These are phyloP conservation scores for Houttuynia cordata DNA, from an alignment of 164 flowering plant genomes.

Conservation along the genomic window DNA sequence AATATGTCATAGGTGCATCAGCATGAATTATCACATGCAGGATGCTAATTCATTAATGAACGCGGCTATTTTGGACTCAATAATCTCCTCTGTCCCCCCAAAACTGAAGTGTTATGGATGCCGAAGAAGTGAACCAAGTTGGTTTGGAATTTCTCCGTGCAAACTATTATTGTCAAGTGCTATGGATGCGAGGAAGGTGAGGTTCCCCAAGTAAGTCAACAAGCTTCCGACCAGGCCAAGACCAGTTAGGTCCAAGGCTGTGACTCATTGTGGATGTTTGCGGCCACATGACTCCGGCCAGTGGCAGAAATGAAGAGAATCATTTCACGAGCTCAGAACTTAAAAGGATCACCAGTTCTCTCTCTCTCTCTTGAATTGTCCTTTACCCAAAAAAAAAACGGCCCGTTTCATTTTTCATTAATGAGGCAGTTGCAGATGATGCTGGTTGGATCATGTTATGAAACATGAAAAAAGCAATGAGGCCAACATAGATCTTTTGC, in stretches of 20 bases:
- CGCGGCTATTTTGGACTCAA: too few relatives aligned
- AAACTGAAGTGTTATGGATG: too few relatives aligned
- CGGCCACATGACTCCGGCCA: slow-evolving; percentile 1
- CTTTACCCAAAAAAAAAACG: too few relatives aligned
- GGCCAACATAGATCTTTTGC: too few relatives aligned
- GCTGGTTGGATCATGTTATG: too few relatives aligned
- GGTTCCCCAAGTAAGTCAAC: slow-evolving; percentile 5
- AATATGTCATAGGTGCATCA: too few relatives aligned
- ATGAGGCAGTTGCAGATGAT: too few relatives aligned
- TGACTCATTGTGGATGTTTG: neutral
- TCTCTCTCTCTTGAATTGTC: neutral
- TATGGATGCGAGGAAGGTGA: slow-evolving; percentile 3
- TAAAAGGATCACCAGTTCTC: neutral
- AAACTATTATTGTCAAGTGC: slow-evolving; percentile 2
- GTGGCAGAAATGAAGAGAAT: neutral
- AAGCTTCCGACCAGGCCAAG: slow-evolving; percentile 1
- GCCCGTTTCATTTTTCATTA: too few relatives aligned
- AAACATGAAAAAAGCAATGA: too few relatives aligned
- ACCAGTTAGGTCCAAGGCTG: neutral
- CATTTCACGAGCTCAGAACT: neutral
- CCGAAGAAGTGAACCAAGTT: slow-evolving; percentile 7
- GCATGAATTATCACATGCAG: too few relatives aligned
- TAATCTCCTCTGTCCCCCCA: too few relatives aligned
- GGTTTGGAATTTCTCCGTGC: slow-evolving; percentile 2
- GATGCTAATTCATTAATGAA: too few relatives aligned